These are phyloP conservation scores for Microsporum canis DNA, from an alignment of 2,329 filamentous ascomycete genomes.

Conservation along the genomic window DNA sequence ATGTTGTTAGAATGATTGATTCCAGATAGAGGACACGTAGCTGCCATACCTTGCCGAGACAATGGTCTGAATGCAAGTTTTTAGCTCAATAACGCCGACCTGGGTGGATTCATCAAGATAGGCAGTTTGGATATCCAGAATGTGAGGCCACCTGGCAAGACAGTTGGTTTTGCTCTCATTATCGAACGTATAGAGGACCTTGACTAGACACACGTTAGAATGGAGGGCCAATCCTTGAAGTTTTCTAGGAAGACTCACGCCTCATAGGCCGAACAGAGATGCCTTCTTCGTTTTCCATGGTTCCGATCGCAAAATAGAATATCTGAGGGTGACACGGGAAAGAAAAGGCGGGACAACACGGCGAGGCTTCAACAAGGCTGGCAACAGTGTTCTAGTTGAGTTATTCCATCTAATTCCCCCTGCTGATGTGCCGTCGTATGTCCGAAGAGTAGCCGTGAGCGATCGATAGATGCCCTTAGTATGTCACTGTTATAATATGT, in stretches of 20 bases:
- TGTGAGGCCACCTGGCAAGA: slow-evolving; percentile 71
- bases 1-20: neutral
- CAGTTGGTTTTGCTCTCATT: slow-evolving; percentile 78
- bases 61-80: slow-evolving; percentile 76
- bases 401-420: neutral
- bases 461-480: neutral
- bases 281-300: slow-evolving; percentile 39
- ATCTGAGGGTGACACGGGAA: neutral
- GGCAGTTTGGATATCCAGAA: slow-evolving; percentile 68
- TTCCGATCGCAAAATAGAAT: neutral
- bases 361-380: neutral
- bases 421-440: neutral
- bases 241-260: slow-evolving; percentile 41
- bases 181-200: slow-evolving; percentile 95
- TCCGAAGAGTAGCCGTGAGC: neutral
- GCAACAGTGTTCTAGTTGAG: neutral
- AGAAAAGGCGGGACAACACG: neutral
- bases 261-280: slow-evolving; percentile 54
- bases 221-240: slow-evolving; percentile 8
- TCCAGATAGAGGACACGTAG: slow-evolving; percentile 34
- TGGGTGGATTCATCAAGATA: slow-evolving; percentile 65
- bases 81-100: slow-evolving; percentile 80
- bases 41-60: slow-evolving; percentile 46
- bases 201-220: slow-evolving; percentile 50
- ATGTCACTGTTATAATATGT: neutral